A percentile compares a stretch with the other conserved stretches of the same genome.
phyloP scores from a whole-genome alignment of 176 grass and related monocot species.

The Microstegium vimineum region DNA sequence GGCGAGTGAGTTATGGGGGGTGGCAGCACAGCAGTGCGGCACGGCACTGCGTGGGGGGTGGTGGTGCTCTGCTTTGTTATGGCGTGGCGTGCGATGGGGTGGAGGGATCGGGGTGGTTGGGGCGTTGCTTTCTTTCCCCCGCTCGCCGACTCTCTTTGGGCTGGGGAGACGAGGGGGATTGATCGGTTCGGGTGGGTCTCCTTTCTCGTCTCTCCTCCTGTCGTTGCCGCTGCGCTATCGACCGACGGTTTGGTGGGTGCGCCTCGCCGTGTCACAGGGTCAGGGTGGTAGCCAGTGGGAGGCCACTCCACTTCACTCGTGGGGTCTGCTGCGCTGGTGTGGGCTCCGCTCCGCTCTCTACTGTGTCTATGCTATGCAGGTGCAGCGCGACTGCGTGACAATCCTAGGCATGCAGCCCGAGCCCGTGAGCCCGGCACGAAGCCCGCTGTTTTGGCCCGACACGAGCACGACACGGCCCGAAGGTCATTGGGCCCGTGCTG shows the following conservation, averaged over 20 bases:
- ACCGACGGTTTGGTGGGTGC: background rate
- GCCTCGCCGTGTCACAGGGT: background rate
- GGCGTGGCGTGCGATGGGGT: constrained; percentile 40
- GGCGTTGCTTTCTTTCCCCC: constrained; percentile 46
- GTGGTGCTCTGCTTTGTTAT: constrained; percentile 16
- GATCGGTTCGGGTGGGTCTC: background rate
- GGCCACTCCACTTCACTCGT: background rate
- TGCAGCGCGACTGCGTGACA: too few relatives aligned
- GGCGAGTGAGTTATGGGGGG: constrained; percentile 13
- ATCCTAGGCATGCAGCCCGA: too few relatives aligned
- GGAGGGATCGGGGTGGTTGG: constrained; percentile 63
- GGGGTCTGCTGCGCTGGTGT: background rate
- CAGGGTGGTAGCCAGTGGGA: background rate
- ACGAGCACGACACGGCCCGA: too few relatives aligned
- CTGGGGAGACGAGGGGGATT: background rate
- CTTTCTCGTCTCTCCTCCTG: background rate
- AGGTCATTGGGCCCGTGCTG: too few relatives aligned
- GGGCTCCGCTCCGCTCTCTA: background rate
- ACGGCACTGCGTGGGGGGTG: background rate
- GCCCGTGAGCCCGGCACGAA: too few relatives aligned
- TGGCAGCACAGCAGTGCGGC: constrained; percentile 11
- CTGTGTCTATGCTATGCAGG: too few relatives aligned
- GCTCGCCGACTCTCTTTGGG: background rate
- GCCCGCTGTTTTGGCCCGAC: too few relatives aligned
- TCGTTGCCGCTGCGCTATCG: constrained; percentile 27